A percentile compares a stretch with the other conserved stretches of the same genome.
These are phyloP conservation scores for Arthrobotrys megalospora DNA, from an alignment of 2,329 filamentous ascomycete species.

Conservation along the genomic window DNA sequence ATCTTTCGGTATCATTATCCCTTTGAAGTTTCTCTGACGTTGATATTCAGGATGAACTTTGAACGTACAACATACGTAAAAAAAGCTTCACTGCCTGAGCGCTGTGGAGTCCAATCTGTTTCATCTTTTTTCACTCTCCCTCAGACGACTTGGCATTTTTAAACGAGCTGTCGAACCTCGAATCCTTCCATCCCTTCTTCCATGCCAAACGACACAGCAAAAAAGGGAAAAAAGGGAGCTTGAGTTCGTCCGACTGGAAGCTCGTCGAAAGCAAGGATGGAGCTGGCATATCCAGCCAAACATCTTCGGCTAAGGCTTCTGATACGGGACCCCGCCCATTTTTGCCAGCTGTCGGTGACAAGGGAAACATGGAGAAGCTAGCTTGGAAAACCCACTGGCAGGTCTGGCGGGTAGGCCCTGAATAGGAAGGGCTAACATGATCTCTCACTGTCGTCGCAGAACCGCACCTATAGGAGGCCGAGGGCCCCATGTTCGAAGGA, in stretches of 20 bases:
- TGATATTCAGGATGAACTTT: background rate
- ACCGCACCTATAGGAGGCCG: slow-evolving; percentile 55
- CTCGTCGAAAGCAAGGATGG: slow-evolving; percentile 30
- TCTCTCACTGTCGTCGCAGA: slow-evolving; percentile 20
- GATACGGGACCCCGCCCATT: slow-evolving; percentile 54
- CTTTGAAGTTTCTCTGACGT: background rate
- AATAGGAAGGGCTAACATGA: slow-evolving; percentile 59
- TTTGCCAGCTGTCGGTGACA: slow-evolving; percentile 57
- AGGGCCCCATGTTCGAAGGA: slow-evolving; percentile 21
- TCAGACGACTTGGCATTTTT: slow-evolving; percentile 56
- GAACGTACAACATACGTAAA: background rate
- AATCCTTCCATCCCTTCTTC: slow-evolving; percentile 20
- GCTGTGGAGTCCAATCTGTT: slow-evolving; percentile 37
- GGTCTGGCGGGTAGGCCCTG: slow-evolving; percentile 35
- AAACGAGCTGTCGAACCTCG: slow-evolving; percentile 44
- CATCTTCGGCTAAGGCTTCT: slow-evolving; percentile 59
- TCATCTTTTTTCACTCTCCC: slow-evolving; percentile 31
- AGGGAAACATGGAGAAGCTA: slow-evolving; percentile 44
- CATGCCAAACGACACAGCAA: slow-evolving; percentile 7
- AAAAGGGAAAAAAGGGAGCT: slow-evolving; percentile 22
- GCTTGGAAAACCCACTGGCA: slow-evolving; percentile 32
- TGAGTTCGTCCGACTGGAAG: slow-evolving; percentile 10
- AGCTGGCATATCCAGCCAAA: slow-evolving; percentile 42
- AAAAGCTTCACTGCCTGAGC: slow-evolving; percentile 13
- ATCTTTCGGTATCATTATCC: background rate